Base-by-base conservation (phyloP, 1,139 yeast species). In the Lodderomyces metapsilosis region DNA sequence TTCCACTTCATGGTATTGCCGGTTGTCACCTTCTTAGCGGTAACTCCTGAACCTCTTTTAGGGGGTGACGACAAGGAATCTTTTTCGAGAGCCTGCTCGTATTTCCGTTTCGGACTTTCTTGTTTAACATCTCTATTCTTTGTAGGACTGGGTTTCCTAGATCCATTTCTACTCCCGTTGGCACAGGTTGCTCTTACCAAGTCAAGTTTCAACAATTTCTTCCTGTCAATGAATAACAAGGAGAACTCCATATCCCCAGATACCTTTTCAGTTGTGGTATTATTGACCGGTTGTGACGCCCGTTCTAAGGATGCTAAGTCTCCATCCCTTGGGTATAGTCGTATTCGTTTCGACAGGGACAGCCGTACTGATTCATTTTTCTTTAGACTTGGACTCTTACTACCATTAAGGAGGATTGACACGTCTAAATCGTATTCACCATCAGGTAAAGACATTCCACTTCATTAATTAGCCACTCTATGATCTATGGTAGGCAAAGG, bases 391-490 rank as follows among this genome's bases (percentile, higher is more conserved):
- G n/a, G n/a, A n/a, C n/a, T n/a, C n/a, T n/a, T n/a, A n/a, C n/a
- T n/a, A n/a, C n/a, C n/a, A n/a, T 36, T 46, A 13, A 20, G 6
- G 7, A 68, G 52, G n/a, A 53, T 59, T 30, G 63, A 54, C 30
- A 71, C 50, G 45, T 71, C 76, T 36, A 72, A 61, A 33, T 68
- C 75, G 48, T 72, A 72, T 48, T 72, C 78, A 12, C 78, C 78
- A 52, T 72, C 76, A 9, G 70, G 66, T 32, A 50, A 33, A 9
- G 50, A 47, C 53, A 50, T 51, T 10, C 10, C 30, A 25, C 15
- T 5, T 25, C 30, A 25, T 12, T 4, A 25, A 12, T 25, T 25
- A 4, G 16, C 3, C 25, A 8, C 10, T 4, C 4, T 23, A 8
- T n/a, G 10, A 23, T 8, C 25, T 23, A 23, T 23, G n/a, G n/a